These are phyloP conservation scores for Myxozyma nipponensis DNA, from an alignment of 805 yeast genomes.

Conservation along the genomic window DNA sequence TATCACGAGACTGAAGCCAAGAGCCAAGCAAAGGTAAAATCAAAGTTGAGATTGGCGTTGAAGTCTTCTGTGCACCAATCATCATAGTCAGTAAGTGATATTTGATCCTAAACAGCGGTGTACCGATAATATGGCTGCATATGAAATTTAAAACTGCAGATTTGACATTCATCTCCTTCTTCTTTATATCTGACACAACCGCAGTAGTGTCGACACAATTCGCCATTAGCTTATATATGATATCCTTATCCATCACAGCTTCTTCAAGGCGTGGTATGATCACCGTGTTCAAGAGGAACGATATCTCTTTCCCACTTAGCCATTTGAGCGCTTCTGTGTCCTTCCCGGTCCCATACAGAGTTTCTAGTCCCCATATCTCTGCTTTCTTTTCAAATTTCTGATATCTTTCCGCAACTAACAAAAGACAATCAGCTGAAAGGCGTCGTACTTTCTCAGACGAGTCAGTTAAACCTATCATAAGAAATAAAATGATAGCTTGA, in stretches of 20 bases:
- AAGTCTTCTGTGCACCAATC: slow-evolving; percentile 40
- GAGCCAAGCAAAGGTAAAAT: slow-evolving; percentile 43
- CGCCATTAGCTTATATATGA: slow-evolving; percentile 34
- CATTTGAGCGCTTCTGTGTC: slow-evolving; percentile 49
- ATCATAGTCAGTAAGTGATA: slow-evolving; percentile 47
- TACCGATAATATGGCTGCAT: slow-evolving; percentile 59
- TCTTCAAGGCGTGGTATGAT: slow-evolving; percentile 43
- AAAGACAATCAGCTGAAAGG: slow-evolving; percentile 31
- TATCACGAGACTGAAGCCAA: slow-evolving; percentile 48
- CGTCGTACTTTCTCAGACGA: slow-evolving; percentile 36
- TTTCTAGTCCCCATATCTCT: slow-evolving; percentile 36
- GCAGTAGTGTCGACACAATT: slow-evolving; percentile 30
- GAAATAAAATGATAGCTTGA: slow-evolving; percentile 37
- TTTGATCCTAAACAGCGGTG: slow-evolving; percentile 56
- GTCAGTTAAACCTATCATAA: slow-evolving; percentile 37
- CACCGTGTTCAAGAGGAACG: slow-evolving; percentile 39
- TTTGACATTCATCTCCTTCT: slow-evolving; percentile 18
- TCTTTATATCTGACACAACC: slow-evolving; percentile 29
- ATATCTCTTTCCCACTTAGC: slow-evolving; percentile 61
- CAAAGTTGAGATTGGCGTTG: slow-evolving; percentile 38
- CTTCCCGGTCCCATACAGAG: slow-evolving; percentile 52
- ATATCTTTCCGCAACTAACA: slow-evolving; percentile 29
- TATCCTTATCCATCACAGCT: slow-evolving; percentile 49
- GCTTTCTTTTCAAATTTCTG: slow-evolving; percentile 20
- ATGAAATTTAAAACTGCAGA: slow-evolving; percentile 59